Evolutionary conservation across 768 basidiomycete genomes (phyloP).

Genomic region (Tylopilus vinaceipallidus): DNA sequence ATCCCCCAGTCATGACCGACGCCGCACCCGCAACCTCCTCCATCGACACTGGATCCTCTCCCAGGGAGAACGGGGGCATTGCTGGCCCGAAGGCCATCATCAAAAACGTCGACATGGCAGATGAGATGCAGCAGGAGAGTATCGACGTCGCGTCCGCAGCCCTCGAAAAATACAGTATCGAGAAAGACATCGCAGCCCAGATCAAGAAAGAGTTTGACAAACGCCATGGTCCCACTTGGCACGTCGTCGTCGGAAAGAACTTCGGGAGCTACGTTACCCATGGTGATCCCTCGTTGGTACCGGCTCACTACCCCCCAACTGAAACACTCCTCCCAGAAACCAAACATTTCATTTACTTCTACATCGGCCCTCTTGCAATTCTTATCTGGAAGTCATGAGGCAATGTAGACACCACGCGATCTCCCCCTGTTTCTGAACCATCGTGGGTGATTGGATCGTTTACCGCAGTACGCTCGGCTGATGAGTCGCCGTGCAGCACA

Average conservation of each 20-base stretch:
- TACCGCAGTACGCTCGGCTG: neutral
- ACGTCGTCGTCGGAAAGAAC: constrained; percentile 98
- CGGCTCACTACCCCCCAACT: constrained; percentile 1
- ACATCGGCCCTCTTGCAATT: constrained; percentile 88
- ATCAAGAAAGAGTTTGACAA: constrained; percentile 99
- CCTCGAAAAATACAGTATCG: constrained; percentile 88
- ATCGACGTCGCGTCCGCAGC: constrained; percentile 86
- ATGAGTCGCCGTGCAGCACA: constrained; percentile 8
- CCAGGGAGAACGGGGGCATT: constrained; percentile 37
- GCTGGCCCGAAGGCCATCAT: constrained; percentile 79
- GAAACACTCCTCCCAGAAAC: constrained; percentile 60
- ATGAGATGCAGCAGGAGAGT: constrained; percentile 94
- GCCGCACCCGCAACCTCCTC: constrained; percentile 58
- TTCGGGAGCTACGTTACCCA: constrained; percentile 98
- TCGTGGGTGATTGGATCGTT: constrained; percentile 14
- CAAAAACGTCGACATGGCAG: constrained; percentile 95
- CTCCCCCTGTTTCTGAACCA: constrained; percentile 21
- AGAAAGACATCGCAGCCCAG: constrained; percentile 97
- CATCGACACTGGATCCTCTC: constrained; percentile 48
- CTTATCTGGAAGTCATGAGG: constrained; percentile 91
- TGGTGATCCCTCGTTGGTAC: constrained; percentile 61
- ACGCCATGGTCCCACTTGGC: constrained; percentile 93
- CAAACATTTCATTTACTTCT: constrained; percentile 99
- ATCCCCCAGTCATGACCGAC: constrained; percentile 45
- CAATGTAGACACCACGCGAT: constrained; percentile 4